phyloP scores from a whole-genome alignment of 2,329 filamentous ascomycete genomes.

The Arthrinium phaeospermum region DNA sequence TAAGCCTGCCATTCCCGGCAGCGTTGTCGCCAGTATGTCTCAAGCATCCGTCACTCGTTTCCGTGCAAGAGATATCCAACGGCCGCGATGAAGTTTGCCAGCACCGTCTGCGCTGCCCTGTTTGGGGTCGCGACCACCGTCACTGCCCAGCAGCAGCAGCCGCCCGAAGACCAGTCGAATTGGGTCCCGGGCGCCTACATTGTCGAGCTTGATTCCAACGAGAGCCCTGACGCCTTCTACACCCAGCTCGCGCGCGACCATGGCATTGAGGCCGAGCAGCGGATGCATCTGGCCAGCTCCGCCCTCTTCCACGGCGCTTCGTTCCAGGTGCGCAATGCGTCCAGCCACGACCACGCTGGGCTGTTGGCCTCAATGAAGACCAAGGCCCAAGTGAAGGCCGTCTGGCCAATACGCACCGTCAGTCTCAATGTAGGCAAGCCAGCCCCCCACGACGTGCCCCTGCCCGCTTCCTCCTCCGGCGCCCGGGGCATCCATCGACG shows the following conservation, averaged over 20 bases:
- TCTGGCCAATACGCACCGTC: slow-evolving; percentile 20
- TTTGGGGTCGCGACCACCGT: neutral
- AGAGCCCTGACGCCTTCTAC: slow-evolving; percentile 20
- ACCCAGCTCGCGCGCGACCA: slow-evolving; percentile 17
- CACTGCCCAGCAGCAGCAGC: neutral
- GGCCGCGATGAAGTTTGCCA: neutral
- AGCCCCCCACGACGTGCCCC: neutral
- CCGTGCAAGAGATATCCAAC: neutral
- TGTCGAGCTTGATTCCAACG: slow-evolving; percentile 18
- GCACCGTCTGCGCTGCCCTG: neutral
- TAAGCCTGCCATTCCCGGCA: neutral
- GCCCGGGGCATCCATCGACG: neutral
- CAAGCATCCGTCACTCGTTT: neutral
- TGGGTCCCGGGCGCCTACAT: slow-evolving; percentile 21
- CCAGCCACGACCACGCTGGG: neutral
- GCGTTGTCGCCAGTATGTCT: neutral
- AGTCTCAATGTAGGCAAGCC: neutral
- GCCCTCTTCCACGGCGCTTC: slow-evolving; percentile 22
- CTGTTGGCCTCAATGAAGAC: neutral
- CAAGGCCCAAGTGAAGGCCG: neutral
- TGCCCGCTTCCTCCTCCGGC: neutral
- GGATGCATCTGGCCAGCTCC: slow-evolving; percentile 20
- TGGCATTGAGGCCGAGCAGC: slow-evolving; percentile 20
- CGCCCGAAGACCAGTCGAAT: neutral
- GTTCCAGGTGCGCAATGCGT: slow-evolving; percentile 17